Conservation (phyloP, 2,329 filamentous ascomycete genomes). For the Leptosphaerulina australis region DNA sequence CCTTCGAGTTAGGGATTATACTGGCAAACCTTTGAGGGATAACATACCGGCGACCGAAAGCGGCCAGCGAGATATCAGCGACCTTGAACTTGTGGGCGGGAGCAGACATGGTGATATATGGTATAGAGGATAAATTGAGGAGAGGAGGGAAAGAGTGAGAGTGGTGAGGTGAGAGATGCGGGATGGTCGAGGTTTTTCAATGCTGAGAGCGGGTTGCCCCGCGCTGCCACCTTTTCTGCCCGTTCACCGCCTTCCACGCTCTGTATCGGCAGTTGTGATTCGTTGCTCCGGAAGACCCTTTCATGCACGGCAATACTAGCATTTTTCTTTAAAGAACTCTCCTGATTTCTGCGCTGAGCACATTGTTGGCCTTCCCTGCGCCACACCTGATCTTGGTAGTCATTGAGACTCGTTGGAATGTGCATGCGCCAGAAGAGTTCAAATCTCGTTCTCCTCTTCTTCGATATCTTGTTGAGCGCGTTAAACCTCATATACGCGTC, state of each 20-base stretch:
- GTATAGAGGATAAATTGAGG: constrained; percentile 17
- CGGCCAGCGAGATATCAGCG: constrained; percentile 93
- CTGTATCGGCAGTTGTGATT: constrained; percentile 16
- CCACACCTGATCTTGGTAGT: background rate
- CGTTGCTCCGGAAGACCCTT: constrained; percentile 12
- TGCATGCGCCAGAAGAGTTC: background rate
- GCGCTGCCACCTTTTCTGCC: constrained; percentile 13
- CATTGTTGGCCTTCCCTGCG: constrained; percentile 3
- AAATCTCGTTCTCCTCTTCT: background rate
- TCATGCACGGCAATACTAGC: constrained; percentile 12
- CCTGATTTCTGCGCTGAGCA: constrained; percentile 8
- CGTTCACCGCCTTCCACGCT: constrained; percentile 2
- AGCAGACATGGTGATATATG: constrained; percentile 63
- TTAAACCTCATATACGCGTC: constrained; percentile 9
- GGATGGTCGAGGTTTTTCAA: constrained; percentile 21
- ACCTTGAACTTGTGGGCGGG: constrained; percentile 97
- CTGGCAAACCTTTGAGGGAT: background rate
- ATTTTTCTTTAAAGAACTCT: constrained; percentile 3
- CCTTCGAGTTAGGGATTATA: background rate
- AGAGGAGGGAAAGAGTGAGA: constrained; percentile 19
- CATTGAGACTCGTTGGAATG: background rate
- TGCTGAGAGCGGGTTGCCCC: constrained; percentile 11
- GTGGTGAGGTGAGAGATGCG: constrained; percentile 24
- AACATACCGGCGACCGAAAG: constrained; percentile 83
- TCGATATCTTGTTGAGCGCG: background rate